These are phyloP conservation scores for Pinus taeda DNA, from an alignment of 75 land plant genomes.

Conservation along the genomic window DNA sequence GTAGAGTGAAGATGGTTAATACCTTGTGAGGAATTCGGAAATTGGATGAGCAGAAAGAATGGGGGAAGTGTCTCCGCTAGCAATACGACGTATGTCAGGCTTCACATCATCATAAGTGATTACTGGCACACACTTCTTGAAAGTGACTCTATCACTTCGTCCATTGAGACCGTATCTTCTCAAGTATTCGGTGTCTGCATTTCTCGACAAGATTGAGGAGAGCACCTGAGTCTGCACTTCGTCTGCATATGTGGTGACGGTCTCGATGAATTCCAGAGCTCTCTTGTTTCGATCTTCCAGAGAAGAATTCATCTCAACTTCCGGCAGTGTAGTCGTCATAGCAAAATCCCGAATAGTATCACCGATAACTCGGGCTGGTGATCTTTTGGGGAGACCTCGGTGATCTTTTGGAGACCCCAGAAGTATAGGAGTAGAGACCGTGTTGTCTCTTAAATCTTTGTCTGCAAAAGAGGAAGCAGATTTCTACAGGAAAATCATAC, in stretches of 20 bases:
- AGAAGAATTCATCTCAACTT: too few species aligned
- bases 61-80: constrained; percentile 73
- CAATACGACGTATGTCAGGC: constrained; percentile 67
- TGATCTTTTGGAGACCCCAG: too few species aligned
- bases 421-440: too few species aligned
- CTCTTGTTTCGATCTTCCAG: too few species aligned
- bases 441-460: too few species aligned
- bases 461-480: too few species aligned
- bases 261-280: constrained; percentile 3
- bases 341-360: too few species aligned
- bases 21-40: constrained; percentile 78
- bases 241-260: constrained; percentile 6
- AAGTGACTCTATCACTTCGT: constrained; percentile 27
- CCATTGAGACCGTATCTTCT: constrained; percentile 26
- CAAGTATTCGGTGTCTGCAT: constrained; percentile 32
- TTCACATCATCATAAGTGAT: constrained; percentile 57
- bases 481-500: too few species aligned
- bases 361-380: too few species aligned
- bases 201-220: constrained; percentile 15
- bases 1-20: background rate
- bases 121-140: constrained; percentile 52
- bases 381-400: too few species aligned
- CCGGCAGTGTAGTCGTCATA: too few species aligned
- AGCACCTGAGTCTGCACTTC: constrained; percentile 16
- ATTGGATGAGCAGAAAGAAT: constrained; percentile 66